Percentiles rank a stretch among this genome's conserved stretches.
phyloP scores from a whole-genome alignment of 305 asterid genomes.

The Andrographis paniculata region DNA sequence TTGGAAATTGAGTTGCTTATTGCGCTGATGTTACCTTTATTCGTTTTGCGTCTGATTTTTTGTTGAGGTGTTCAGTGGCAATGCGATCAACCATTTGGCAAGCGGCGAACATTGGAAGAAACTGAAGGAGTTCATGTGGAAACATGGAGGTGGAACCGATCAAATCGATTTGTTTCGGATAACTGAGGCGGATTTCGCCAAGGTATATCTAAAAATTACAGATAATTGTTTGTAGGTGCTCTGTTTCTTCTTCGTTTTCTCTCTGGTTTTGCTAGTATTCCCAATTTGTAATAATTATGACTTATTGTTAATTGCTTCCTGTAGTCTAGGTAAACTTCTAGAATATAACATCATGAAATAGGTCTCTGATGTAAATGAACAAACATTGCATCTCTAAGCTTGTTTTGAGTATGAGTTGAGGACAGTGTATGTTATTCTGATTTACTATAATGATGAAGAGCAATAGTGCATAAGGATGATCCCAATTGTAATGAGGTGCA shows the following conservation, averaged over 20 bases:
- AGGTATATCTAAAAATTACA: slow-evolving; percentile 30
- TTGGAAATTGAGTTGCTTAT: neutral
- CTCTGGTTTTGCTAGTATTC: neutral
- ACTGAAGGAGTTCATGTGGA: slow-evolving; percentile 75
- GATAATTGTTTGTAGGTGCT: neutral
- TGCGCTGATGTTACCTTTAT: slow-evolving; percentile 2
- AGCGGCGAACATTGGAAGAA: slow-evolving; percentile 72
- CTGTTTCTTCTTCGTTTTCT: neutral
- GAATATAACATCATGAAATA: neutral
- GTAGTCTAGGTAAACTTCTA: too few species aligned
- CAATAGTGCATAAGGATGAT: too few species aligned
- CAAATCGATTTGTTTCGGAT: slow-evolving; percentile 45
- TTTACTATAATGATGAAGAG: too few species aligned
- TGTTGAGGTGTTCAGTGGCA: slow-evolving; percentile 39
- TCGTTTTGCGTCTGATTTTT: slow-evolving; percentile 3
- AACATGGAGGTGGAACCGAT: slow-evolving; percentile 73
- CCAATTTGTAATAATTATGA: neutral
- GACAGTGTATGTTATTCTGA: neutral
- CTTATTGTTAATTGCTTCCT: neutral
- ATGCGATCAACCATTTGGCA: slow-evolving; percentile 61
- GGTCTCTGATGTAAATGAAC: neutral
- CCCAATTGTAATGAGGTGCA: too few species aligned
- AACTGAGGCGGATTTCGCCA: slow-evolving; percentile 43
- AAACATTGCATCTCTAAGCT: too few species aligned
- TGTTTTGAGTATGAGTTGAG: too few species aligned